Base-by-base conservation (phyloP, 2,329 filamentous ascomycete species). In the Claviceps fusiformis region DNA sequence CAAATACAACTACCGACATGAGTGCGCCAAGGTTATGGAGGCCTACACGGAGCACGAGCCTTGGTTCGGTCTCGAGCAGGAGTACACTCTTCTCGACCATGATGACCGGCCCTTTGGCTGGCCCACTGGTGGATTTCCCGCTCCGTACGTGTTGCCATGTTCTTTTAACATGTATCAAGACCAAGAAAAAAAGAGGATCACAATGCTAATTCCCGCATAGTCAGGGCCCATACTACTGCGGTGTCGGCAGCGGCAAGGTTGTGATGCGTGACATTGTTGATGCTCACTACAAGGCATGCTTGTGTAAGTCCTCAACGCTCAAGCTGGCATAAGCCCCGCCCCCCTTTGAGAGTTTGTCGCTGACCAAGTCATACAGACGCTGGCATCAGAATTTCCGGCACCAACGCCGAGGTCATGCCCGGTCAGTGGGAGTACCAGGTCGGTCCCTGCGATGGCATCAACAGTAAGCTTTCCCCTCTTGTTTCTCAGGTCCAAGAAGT, bases 341-440 rank as follows among this genome's bases (percentile, higher is more conserved):
- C n/a, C 41, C 8, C 19, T 44, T 44, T 45, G n/a, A n/a, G n/a
- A n/a, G n/a, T n/a, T n/a, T n/a, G n/a, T n/a, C 31, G 48, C 48
- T 43, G 11, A 33, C 50, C 29, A 19, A 43, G 4, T 9, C 17
- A 19, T 1, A 7, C 5, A 68, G 68, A 89, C 71, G 83, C 92
- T 58, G 86, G 87, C 58, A 80, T 98, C 74, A 85, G 91, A 72
- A 97, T 98, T 73, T 95, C 91, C 31, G 93, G 93, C 68, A 97
- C 93, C 77, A 98, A 98, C 74, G 93, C 93, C 62, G 93, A 98
- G 81, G 93, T 98, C 68, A 59, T 60, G 55, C 87, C 90, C 60
- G 90, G 87, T 58, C 92, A 96, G 75, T 97, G 92, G 92, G 92
- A 97, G 73, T 96, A 89, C 83, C 92, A 96, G 71, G 88, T 96